phyloP scores from a whole-genome alignment of 805 yeast genomes.

The Kuraishia borneana region DNA sequence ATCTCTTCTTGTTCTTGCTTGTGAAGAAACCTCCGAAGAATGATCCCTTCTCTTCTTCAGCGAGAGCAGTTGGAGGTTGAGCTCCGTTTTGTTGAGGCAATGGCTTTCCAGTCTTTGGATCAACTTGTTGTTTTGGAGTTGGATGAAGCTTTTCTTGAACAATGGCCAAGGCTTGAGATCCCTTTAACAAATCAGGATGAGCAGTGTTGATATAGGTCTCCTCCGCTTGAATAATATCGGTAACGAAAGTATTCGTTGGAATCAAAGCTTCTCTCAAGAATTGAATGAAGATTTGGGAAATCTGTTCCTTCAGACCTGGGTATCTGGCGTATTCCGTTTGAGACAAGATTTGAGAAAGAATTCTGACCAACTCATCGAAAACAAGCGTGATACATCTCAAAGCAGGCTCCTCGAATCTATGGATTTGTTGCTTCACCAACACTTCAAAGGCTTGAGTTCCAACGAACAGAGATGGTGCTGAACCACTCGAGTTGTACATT shows the following conservation, averaged over 20 bases:
- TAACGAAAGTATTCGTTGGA: constrained; percentile 81
- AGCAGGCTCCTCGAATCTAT: constrained; percentile 89
- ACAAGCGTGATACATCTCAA: constrained; percentile 80
- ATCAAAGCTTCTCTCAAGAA: constrained; percentile 67
- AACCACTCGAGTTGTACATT: constrained; percentile 93
- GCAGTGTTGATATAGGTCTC: constrained; percentile 95
- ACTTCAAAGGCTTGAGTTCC: constrained; percentile 98
- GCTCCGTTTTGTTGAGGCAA: constrained; percentile 27
- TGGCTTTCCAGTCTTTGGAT: constrained; percentile 86
- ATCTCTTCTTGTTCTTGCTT: constrained; percentile 83
- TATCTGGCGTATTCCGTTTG: constrained; percentile 81
- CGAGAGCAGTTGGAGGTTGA: constrained; percentile 13
- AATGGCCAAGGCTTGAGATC: constrained; percentile 88
- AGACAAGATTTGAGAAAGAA: constrained; percentile 70
- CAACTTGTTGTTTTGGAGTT: constrained; percentile 63
- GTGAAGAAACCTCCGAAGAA: constrained; percentile 95
- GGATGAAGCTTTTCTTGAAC: constrained; percentile 83
- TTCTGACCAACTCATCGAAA: constrained; percentile 90
- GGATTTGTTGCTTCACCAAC: constrained; percentile 85
- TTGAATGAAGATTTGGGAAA: constrained; percentile 68
- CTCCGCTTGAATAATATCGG: constrained; percentile 76
- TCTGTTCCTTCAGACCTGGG: constrained; percentile 82
- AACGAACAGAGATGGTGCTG: constrained; percentile 91
- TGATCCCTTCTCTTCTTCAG: constrained; percentile 39
- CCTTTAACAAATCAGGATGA: constrained; percentile 91